Evolutionary conservation across 1,284 basidiomycete genomes (phyloP), one percentile per base, ranked within the genome.

Genomic region (Inonotus obliquus): DNA sequence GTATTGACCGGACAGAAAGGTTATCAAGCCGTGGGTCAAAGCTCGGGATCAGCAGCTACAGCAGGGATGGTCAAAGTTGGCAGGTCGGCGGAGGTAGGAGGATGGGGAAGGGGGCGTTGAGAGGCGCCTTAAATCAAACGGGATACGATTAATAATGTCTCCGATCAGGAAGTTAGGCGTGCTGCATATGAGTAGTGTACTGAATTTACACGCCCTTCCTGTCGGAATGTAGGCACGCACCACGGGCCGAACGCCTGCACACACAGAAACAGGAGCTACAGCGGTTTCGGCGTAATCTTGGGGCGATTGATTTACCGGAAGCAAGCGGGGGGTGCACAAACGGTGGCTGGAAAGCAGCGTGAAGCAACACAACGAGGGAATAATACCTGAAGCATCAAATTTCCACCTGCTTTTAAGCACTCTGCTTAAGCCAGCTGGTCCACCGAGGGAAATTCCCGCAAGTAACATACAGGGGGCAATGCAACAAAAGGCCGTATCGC

Each of bases 51-150:
- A 53, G 56, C 39, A 60, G 25, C 14, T 29, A 52, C 27, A 48
- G 41, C 54, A 19, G 49, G 51, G 54, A 19, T n/a, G 58, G 64
- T 60, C 62, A 66, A 49, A 62, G 52, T 60, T 61, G 66, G 67
- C 65, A 68, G 67, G 79, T 84, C 85, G 85, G 84, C 84, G 84
- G 85, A 85, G 81, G 82, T 85, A 87, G 79, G 82, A 69, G 70
- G 67, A 67, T 62, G 63, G 62, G 63, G 62, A 53, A 60, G 64
- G 59, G 60, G 51, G 51, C 51, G 51, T 55, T 63, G 60, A 57
- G 62, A 39, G 13, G 32, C 49, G 57, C 55, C 65, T 67, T 65
- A 65, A 58, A 19, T 60, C 55, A 51, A 37, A 38, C 25, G 11
- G 49, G 51, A 53, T 54, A 17, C 49, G 53, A 53, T 60, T 47